Conservation (phyloP, 2,329 filamentous ascomycete genomes). For the Penicillium sclerotigenum region DNA sequence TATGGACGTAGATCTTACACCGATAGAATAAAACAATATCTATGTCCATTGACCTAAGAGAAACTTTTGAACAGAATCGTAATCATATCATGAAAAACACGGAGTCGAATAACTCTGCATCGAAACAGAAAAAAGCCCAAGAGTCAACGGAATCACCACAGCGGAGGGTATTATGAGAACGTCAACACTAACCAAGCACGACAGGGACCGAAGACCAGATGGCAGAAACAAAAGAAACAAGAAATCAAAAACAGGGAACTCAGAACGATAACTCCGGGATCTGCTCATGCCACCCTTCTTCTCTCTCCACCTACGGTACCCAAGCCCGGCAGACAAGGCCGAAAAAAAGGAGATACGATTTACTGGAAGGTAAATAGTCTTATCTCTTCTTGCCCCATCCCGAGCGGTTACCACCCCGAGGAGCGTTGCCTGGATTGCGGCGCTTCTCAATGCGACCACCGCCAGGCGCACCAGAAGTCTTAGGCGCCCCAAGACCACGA, state of each 20-base stretch:
- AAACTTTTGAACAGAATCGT: conserved; percentile 15
- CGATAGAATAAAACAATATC: not conserved
- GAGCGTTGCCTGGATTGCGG: conserved; percentile 20
- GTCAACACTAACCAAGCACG: conserved; percentile 9
- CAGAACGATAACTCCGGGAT: conserved; percentile 8
- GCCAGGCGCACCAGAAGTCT: conserved; percentile 23
- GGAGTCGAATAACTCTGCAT: conserved; percentile 6
- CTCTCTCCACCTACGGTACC: not conserved
- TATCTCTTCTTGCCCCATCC: conserved; percentile 13
- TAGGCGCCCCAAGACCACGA: conserved; percentile 27
- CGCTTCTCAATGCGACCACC: conserved; percentile 28
- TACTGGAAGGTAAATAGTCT: not conserved
- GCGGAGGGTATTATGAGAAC: conserved; percentile 14
- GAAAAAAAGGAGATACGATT: not conserved
- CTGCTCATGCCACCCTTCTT: conserved; percentile 7
- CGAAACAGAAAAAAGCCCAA: conserved; percentile 3
- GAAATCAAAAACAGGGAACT: not conserved
- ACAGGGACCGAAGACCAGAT: conserved; percentile 11
- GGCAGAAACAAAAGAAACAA: conserved; percentile 3
- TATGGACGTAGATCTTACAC: not conserved
- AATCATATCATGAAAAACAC: conserved; percentile 10
- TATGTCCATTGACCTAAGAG: conserved; percentile 8
- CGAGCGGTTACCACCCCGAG: conserved; percentile 3
- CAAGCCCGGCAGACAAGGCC: not conserved
- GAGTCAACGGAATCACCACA: conserved; percentile 12